These are phyloP conservation scores for Sporothrix luriei DNA, from an alignment of 2,329 filamentous ascomycete species.

Conservation along the genomic window DNA sequence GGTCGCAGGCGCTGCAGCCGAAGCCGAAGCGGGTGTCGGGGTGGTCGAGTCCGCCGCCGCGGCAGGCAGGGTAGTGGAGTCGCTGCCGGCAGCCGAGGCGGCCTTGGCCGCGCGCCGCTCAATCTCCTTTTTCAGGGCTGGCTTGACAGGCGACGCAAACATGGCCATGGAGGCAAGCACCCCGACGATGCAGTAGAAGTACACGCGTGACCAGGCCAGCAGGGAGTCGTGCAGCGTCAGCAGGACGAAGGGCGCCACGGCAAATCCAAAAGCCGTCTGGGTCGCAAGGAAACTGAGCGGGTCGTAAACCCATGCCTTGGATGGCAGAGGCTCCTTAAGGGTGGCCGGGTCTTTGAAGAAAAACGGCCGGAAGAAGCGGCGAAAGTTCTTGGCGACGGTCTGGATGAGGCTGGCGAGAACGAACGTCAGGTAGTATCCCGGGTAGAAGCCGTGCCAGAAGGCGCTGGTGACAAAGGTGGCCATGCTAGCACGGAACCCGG, in stretches of 20 bases:
- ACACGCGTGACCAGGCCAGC: slow-evolving; percentile 78
- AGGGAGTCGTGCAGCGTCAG: slow-evolving; percentile 72
- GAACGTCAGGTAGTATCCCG: slow-evolving; percentile 92
- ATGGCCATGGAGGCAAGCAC: slow-evolving; percentile 67
- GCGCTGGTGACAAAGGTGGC: slow-evolving; percentile 93
- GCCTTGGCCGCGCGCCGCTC: slow-evolving; percentile 59
- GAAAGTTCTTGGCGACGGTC: slow-evolving; percentile 89
- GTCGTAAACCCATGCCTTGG: slow-evolving; percentile 82
- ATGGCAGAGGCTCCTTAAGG: slow-evolving; percentile 61
- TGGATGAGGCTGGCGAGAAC: slow-evolving; percentile 88
- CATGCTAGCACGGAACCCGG: slow-evolving; percentile 90
- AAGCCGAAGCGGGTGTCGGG: not conserved
- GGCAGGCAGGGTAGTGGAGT: not conserved
- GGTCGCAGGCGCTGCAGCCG: not conserved
- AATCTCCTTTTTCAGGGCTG: slow-evolving; percentile 57
- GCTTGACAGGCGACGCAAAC: slow-evolving; percentile 78
- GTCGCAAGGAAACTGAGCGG: slow-evolving; percentile 42
- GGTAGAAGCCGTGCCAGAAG: slow-evolving; percentile 97
- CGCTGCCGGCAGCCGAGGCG: not conserved
- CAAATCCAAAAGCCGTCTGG: slow-evolving; percentile 65
- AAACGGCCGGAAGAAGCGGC: slow-evolving; percentile 86
- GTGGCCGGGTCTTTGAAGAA: slow-evolving; percentile 86
- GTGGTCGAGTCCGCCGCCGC: not conserved
- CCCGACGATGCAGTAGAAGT: slow-evolving; percentile 80
- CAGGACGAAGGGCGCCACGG: slow-evolving; percentile 80